Evolutionary conservation across 2,329 filamentous ascomycete genomes (phyloP).

Genomic region (Pseudogymnoascus pannorum): DNA sequence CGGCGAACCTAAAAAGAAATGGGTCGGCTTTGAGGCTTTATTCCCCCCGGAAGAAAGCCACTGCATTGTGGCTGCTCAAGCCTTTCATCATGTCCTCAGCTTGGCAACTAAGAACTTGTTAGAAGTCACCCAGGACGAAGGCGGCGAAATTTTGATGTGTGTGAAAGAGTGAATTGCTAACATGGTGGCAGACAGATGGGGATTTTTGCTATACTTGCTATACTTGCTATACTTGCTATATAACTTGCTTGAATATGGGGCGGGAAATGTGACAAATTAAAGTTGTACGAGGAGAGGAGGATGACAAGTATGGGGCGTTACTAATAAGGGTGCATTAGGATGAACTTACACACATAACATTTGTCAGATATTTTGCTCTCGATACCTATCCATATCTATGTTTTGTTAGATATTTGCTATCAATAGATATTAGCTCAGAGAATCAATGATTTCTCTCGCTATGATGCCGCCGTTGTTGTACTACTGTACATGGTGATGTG

Average conservation of each 20-base stretch:
- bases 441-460: not conserved
- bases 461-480: not conserved
- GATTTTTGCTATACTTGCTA: constrained; percentile 6
- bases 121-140: constrained; percentile 48
- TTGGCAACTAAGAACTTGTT: constrained; percentile 61
- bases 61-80: constrained; percentile 62
- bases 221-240: not conserved
- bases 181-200: not conserved
- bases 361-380: not conserved
- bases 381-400: not conserved
- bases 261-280: not conserved
- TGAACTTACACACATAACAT: not conserved
- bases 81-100: constrained; percentile 65
- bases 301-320: not conserved
- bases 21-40: constrained; percentile 62
- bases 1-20: constrained; percentile 25
- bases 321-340: not conserved
- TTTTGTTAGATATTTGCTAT: constrained; percentile 3
- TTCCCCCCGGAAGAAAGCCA: constrained; percentile 47
- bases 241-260: not conserved
- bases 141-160: constrained; percentile 24
- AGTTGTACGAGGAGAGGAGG: not conserved
- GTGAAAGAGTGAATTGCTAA: constrained; percentile 10
- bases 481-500: not conserved
- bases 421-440: not conserved